Conservation (phyloP, 441 rosid genomes). For the Mallotus repandus region DNA sequence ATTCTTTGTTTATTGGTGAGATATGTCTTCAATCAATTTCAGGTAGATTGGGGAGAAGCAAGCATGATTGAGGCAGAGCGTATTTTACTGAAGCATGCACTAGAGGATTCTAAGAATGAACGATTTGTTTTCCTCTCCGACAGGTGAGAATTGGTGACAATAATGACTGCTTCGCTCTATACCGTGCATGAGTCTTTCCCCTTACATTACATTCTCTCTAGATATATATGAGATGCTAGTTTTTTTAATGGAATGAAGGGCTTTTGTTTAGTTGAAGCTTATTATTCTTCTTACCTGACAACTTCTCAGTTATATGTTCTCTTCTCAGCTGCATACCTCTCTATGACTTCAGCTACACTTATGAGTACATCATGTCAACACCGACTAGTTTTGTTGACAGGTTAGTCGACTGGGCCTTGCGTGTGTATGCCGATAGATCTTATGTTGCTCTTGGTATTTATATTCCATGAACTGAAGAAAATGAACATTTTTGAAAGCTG, state of each 20-base stretch:
- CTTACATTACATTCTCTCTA: not conserved
- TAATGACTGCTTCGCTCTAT: slow-evolving; percentile 11
- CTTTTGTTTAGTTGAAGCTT: not conserved
- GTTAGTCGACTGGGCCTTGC: slow-evolving; percentile 39
- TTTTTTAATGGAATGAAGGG: not conserved
- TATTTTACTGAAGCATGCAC: slow-evolving; percentile 84
- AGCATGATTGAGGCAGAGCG: slow-evolving; percentile 97
- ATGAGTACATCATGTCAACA: slow-evolving; percentile 86
- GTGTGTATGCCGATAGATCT: not conserved
- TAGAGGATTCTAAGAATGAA: slow-evolving; percentile 64
- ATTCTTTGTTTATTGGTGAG: not conserved
- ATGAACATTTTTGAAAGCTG: not conserved
- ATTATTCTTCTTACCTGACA: slow-evolving; percentile 34
- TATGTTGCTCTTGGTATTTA: not conserved
- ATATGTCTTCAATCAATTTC: slow-evolving; percentile 27
- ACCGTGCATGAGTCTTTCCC: not conserved
- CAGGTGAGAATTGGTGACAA: slow-evolving; percentile 51
- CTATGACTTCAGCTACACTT: slow-evolving; percentile 89
- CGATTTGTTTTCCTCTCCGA: slow-evolving; percentile 95
- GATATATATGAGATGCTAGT: not conserved
- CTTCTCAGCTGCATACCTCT: slow-evolving; percentile 95
- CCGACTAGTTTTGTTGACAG: slow-evolving; percentile 94
- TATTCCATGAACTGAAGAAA: not conserved
- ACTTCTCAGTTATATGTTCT: slow-evolving; percentile 40
- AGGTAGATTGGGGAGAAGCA: slow-evolving; percentile 99